Base-by-base conservation (phyloP, 352 stramenopile genomes). In the Phytophthora chlamydospora region DNA sequence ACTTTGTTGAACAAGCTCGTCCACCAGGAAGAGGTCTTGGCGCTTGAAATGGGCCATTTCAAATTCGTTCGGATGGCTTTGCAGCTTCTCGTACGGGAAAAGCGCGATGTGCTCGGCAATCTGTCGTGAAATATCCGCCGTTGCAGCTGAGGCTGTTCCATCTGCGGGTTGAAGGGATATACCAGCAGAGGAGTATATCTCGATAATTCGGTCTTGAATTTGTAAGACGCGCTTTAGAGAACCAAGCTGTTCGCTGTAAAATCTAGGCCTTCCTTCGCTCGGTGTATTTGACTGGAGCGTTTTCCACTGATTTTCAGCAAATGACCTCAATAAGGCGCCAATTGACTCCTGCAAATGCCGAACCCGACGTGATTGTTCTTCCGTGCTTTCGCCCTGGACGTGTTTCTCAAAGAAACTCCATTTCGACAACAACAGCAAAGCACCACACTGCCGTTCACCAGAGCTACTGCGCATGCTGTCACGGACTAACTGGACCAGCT, bases 11-110 rank as follows among this genome's bases (percentile, higher is more conserved):
- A 94, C 54, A 6, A 78, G 44, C 5, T 95, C 87, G 39, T 95
- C 87, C 2, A 91, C 53, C 1, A 91, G 53, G 62, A 93, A 95
- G 14, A 95, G 57, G 45, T 95, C 87, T 65, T 95, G 87, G 1
- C 87, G 79, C 38, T 82, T 80, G 32, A 92, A 93, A 57, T 95
- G 87, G 12, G 85, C 80, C 36, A 75, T 50, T 58, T 94, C 81
- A 52, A 82, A 94, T 35, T 66, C 71, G 21, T 68, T 36, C 2
- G 73, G 59, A 13, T 74, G 12, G 0, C 3, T 36, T n/a, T 66
- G 45, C 2, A 94, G 59, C 6, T 59, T 44, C 0, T 76, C 65
- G 39, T 82, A 91, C 6, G 85, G 80, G 31, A 90, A 82, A 21
- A 68, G 60, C 9, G 72, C 72, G 14, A 85, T 66, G 5, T 78